A percentile compares a stretch with the other conserved stretches of the same genome.
These are phyloP conservation scores for Botrytis sinoallii DNA, from an alignment of 2,329 filamentous ascomycete species.

Conservation along the genomic window DNA sequence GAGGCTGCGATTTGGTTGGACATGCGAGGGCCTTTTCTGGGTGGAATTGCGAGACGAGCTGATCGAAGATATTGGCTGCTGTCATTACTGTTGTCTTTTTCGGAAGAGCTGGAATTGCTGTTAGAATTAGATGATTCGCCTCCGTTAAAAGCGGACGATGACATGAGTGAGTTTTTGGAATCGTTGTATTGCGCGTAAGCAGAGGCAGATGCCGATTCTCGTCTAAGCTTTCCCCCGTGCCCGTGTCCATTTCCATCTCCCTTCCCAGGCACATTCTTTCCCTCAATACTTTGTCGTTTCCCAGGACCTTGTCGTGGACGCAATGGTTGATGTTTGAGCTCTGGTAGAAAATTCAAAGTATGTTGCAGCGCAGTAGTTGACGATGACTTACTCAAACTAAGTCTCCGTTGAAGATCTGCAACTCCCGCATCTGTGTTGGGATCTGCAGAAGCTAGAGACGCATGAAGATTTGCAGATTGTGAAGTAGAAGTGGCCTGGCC, in stretches of 20 bases:
- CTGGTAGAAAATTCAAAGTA: slow-evolving; percentile 39
- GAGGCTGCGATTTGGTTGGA: background rate
- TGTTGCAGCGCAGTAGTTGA: slow-evolving; percentile 22
- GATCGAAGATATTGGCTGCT: slow-evolving; percentile 29
- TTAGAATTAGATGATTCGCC: slow-evolving; percentile 2
- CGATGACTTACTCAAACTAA: slow-evolving; percentile 27
- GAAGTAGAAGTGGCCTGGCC: background rate
- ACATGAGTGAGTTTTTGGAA: slow-evolving; percentile 7
- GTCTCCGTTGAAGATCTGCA: slow-evolving; percentile 16
- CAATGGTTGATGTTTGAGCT: slow-evolving; percentile 43
- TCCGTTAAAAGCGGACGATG: background rate
- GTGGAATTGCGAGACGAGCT: slow-evolving; percentile 24
- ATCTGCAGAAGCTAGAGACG: slow-evolving; percentile 20
- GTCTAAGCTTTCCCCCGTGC: background rate
- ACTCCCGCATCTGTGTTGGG: slow-evolving; percentile 16
- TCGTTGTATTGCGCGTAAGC: slow-evolving; percentile 11
- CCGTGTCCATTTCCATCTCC: background rate
- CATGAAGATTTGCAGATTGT: slow-evolving; percentile 2
- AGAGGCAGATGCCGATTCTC: slow-evolving; percentile 8
- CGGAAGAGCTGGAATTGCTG: slow-evolving; percentile 21
- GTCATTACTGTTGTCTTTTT: slow-evolving; percentile 1
- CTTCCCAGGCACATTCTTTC: background rate
- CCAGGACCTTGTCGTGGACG: slow-evolving; percentile 34
- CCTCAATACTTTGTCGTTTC: slow-evolving; percentile 23
- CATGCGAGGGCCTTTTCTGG: background rate